phyloP scores from a whole-genome alignment of 148 eudicot species.

The Spergularia bocconei region DNA sequence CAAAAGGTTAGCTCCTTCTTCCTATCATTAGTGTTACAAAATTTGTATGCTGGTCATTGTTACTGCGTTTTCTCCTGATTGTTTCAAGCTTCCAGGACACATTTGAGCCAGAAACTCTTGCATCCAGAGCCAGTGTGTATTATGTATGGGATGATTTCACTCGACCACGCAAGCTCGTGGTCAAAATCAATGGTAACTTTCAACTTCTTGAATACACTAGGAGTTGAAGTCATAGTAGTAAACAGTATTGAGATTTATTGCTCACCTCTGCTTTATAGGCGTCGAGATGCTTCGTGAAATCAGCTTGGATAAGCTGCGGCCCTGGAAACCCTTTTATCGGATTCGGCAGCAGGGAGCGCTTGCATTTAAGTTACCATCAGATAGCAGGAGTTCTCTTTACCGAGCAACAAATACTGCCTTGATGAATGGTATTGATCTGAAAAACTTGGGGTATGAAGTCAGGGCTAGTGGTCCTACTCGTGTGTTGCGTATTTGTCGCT shows the following conservation, averaged over 20 bases:
- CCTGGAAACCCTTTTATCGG: slow-evolving; percentile 82
- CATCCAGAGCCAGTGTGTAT: slow-evolving; percentile 49
- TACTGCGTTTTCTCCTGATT: slow-evolving; percentile 12
- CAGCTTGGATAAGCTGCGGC: slow-evolving; percentile 86
- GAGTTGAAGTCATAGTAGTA: neutral
- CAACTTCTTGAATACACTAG: neutral
- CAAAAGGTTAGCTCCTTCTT: slow-evolving; percentile 64
- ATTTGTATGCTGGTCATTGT: neutral
- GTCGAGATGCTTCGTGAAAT: slow-evolving; percentile 71
- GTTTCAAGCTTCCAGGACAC: slow-evolving; percentile 56
- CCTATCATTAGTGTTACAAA: slow-evolving; percentile 3
- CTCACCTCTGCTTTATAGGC: slow-evolving; percentile 38
- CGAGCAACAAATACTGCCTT: slow-evolving; percentile 33
- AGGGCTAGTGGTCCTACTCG: slow-evolving; percentile 86
- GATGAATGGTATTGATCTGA: slow-evolving; percentile 41
- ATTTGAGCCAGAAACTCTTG: slow-evolving; percentile 65
- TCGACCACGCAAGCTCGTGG: slow-evolving; percentile 74
- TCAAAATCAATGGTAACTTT: slow-evolving; percentile 70
- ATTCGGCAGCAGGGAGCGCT: slow-evolving; percentile 51
- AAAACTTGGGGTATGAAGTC: slow-evolving; percentile 74
- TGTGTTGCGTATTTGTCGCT: slow-evolving; percentile 76
- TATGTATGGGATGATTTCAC: slow-evolving; percentile 95
- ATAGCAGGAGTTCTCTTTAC: slow-evolving; percentile 39
- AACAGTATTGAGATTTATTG: slow-evolving; percentile 10
- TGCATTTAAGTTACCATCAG: slow-evolving; percentile 48